Base-by-base conservation (phyloP, 2,329 filamentous ascomycete genomes). In the Byssochlamys sp. region DNA sequence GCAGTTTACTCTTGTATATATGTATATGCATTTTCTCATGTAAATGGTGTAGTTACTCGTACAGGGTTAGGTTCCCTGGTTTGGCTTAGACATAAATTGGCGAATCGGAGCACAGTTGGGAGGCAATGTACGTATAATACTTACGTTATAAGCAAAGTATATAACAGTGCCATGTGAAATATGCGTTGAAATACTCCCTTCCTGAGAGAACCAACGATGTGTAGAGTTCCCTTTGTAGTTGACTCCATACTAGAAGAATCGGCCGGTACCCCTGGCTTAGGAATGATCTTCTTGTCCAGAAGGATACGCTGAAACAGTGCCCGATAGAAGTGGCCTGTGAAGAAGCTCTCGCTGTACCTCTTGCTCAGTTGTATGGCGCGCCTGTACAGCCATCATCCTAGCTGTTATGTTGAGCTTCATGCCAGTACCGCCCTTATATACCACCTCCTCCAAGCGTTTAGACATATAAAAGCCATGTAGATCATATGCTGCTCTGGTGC, bases 361-460 rank as follows among this genome's bases (percentile, higher is more conserved):
- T 80, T 78, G 1, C 88, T 88, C 94, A 99, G 76, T 99, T 99
- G 59, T 86, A 81, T 1, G 94, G 91, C 6, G 91, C 6, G 94
- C 94, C 75, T 99, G 94, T 54, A 95, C 91, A 2, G 92, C 92
- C 92, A 97, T 96, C 88, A 96, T 96, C 51, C 94, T 84, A 0
- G 94, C 91, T 3, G 94, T 99, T 69, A 97, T 96, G 73, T 99
- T 97, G 57, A 97, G 80, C 26, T 89, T 83, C 52, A 97, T 80
- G 2, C 91, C 90, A 26, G 72, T 71, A 7, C 79, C 77, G 14
- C 74, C 76, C 24, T 77, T 72, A 64, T 87, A 82, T 2, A 74
- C 68, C 71, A 83, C 73, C 68, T 80, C 70, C 58, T 78, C 78
- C 53, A 96, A 78, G 12, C 81, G 81, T 51, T 86, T 78, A 58